Percentiles rank a stretch among this genome's conserved stretches.
Evolutionary conservation across 2,329 filamentous ascomycete species (phyloP).

Genomic region (Metarhizium rileyi): DNA sequence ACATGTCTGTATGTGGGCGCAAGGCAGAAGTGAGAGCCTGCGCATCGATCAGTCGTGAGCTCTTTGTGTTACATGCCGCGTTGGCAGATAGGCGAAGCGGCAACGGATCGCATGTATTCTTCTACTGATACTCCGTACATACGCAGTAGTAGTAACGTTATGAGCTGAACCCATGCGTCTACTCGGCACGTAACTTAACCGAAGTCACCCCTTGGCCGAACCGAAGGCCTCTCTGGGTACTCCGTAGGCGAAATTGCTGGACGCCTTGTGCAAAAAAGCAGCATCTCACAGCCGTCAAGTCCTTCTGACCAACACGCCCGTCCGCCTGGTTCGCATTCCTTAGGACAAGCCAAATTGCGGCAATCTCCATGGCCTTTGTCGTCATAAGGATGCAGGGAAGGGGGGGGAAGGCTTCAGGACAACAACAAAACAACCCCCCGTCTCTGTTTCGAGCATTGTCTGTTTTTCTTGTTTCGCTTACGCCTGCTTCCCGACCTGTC

Average conservation of each 20-base stretch:
- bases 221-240: too few relatives aligned
- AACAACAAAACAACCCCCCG: neutral
- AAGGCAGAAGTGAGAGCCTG: too few relatives aligned
- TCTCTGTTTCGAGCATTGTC: neutral
- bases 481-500: neutral
- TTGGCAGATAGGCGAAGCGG: neutral
- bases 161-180: too few relatives aligned
- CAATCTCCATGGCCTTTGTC: neutral
- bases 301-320: neutral
- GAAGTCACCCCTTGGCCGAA: too few relatives aligned
- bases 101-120: neutral
- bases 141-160: too few relatives aligned
- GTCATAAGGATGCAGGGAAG: neutral
- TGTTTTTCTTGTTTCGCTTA: neutral
- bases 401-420: neutral
- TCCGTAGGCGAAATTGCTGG: neutral
- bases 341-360: neutral
- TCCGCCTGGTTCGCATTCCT: neutral
- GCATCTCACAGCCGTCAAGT: neutral
- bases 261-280: neutral
- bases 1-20: too few relatives aligned
- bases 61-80: too few relatives aligned
- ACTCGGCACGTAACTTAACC: too few relatives aligned
- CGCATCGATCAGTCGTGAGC: too few relatives aligned
- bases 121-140: neutral